Conservation (phyloP, 805 yeast species). For the Candida piceae region DNA sequence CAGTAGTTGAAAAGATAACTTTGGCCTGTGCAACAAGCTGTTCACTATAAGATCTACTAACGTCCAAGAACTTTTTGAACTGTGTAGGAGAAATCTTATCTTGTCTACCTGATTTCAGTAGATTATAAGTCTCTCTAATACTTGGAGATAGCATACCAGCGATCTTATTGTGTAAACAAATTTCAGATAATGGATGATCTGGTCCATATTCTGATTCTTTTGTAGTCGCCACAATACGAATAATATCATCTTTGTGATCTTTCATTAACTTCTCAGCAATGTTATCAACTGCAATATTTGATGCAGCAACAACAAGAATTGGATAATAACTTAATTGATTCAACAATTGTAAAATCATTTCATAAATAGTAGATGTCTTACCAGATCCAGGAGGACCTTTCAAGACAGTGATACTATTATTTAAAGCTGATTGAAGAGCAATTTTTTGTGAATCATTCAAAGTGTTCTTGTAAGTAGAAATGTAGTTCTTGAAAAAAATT, state of each 20-base stretch:
- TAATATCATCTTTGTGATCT: conserved; percentile 44
- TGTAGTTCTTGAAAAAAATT: conserved; percentile 50
- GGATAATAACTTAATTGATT: conserved; percentile 57
- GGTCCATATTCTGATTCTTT: conserved; percentile 58
- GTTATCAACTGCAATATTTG: conserved; percentile 71
- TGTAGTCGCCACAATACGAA: conserved; percentile 54
- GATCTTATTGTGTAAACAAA: conserved; percentile 62
- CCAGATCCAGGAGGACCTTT: conserved; percentile 86
- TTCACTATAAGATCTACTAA: conserved; percentile 40
- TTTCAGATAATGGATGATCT: conserved; percentile 49
- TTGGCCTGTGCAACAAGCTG: conserved; percentile 57
- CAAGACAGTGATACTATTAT: conserved; percentile 49
- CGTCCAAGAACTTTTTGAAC: conserved; percentile 45
- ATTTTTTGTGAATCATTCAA: conserved; percentile 67
- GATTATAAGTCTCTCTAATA: conserved; percentile 37
- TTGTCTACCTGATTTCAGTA: conserved; percentile 39
- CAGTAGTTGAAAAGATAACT: conserved; percentile 68
- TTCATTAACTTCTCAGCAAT: conserved; percentile 63
- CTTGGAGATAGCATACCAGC: conserved; percentile 42
- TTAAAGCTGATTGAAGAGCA: conserved; percentile 70
- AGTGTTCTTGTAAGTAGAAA: conserved; percentile 44
- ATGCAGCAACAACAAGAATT: conserved; percentile 68
- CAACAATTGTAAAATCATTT: conserved; percentile 68
- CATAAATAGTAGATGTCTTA: conserved; percentile 79
- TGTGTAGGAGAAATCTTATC: conserved; percentile 38